These are phyloP conservation scores for Daldinia vernicosa DNA, from an alignment of 495 filamentous ascomycete species.

Conservation along the genomic window DNA sequence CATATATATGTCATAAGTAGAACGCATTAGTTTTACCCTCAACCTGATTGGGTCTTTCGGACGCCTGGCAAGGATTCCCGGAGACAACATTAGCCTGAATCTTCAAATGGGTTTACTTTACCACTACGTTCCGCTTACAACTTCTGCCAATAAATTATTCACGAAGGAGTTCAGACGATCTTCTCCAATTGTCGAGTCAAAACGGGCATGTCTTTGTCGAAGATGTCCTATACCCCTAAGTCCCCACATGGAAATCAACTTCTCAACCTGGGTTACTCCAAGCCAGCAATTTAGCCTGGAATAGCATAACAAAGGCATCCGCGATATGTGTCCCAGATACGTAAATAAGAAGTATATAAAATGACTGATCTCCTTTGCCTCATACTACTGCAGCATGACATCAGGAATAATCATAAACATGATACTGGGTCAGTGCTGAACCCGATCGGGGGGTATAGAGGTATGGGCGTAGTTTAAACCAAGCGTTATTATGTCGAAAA, in stretches of 20 bases:
- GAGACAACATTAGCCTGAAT: slow-evolving; percentile 39
- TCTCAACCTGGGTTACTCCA: slow-evolving; percentile 25
- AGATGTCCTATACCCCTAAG: slow-evolving; percentile 8
- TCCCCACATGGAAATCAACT: slow-evolving; percentile 21
- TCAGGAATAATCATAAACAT: neutral
- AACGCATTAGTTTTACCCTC: slow-evolving; percentile 38
- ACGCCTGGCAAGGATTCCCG: slow-evolving; percentile 34
- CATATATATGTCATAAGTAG: slow-evolving; percentile 22
- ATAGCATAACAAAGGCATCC: neutral
- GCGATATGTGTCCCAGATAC: neutral
- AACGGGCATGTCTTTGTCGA: slow-evolving; percentile 5
- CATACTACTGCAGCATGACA: neutral
- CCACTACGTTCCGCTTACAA: slow-evolving; percentile 30
- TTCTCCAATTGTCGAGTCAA: slow-evolving; percentile 20
- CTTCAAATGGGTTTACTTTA: slow-evolving; percentile 10
- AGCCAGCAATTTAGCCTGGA: slow-evolving; percentile 35
- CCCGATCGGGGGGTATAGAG: neutral
- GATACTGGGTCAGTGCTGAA: neutral
- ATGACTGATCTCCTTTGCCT: slow-evolving; percentile 2
- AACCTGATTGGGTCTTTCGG: slow-evolving; percentile 33
- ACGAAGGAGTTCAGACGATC: slow-evolving; percentile 10
- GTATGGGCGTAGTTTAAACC: neutral
- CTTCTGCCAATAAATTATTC: slow-evolving; percentile 30
- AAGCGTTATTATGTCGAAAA: neutral
- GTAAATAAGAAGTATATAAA: neutral